Conservation (phyloP, 2,329 filamentous ascomycete genomes). For the Aspergillus hiratsukae region DNA sequence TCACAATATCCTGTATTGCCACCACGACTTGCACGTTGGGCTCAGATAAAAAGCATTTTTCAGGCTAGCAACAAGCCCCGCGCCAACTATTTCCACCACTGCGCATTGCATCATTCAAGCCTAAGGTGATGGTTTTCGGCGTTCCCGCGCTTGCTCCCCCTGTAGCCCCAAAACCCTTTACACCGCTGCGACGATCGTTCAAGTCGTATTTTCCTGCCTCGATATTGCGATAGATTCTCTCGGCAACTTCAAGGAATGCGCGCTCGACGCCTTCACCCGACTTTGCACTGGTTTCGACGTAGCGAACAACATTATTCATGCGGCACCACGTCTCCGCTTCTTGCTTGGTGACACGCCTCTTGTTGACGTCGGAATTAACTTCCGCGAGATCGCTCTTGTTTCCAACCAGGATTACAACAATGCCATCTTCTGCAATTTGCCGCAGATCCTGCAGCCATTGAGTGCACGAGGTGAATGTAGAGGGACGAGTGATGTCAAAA, state of each 20-base stretch:
- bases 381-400: slow-evolving; percentile 85
- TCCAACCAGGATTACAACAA: slow-evolving; percentile 89
- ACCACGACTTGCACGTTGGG: not conserved
- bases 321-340: slow-evolving; percentile 90
- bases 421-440: slow-evolving; percentile 92
- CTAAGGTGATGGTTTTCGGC: slow-evolving; percentile 42
- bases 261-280: slow-evolving; percentile 90
- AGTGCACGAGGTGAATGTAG: slow-evolving; percentile 82
- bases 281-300: slow-evolving; percentile 95
- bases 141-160: slow-evolving; percentile 30
- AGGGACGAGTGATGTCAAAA: slow-evolving; percentile 83
- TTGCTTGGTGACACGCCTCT: slow-evolving; percentile 71
- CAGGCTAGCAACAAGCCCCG: slow-evolving; percentile 33
- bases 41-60: not conserved
- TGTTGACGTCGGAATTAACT: slow-evolving; percentile 37
- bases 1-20: not conserved
- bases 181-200: slow-evolving; percentile 85
- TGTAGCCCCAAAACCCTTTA: slow-evolving; percentile 60
- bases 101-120: slow-evolving; percentile 46
- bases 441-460: slow-evolving; percentile 92
- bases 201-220: slow-evolving; percentile 92
- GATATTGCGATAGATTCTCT: slow-evolving; percentile 95
- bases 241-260: slow-evolving; percentile 88
- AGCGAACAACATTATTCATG: slow-evolving; percentile 80
- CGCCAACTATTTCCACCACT: slow-evolving; percentile 34